Base-by-base conservation (phyloP, 306 rosid species). In the Trifolium subterraneum region DNA sequence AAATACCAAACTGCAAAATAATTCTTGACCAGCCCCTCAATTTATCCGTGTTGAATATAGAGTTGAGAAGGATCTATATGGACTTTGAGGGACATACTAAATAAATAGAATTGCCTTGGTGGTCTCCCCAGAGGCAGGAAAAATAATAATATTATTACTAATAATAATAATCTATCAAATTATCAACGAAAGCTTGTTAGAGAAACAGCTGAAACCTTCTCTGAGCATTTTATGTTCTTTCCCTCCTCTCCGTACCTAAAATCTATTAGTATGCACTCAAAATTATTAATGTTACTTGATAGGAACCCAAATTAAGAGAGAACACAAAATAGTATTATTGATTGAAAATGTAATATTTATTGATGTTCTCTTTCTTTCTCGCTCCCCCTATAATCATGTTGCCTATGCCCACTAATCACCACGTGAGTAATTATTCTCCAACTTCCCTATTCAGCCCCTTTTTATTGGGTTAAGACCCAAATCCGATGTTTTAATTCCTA, bases 41-140 rank as follows among this genome's bases (percentile, higher is more conserved):
- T 55, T 22, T 60, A 25, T 68, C 70, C n/a, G 18, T 62, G 50
- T 45, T 41, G 71, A 36, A 13, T 27, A 27, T 4, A 27, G 74
- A 80, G 6, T 35, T 38, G 23, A 74, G 62, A 79, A 60, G 74
- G 71, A 70, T 36, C 33, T 33, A 64, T 70, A 64, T 14, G 42
- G 16, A 38, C 71, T 54, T 61, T n/a, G 58, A 35, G 45, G 35
- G 50, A 15, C 15, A 50, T 10, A 50, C 58, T 15, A 23, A 51
- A 75, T 39, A 75, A 74, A 64, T n/a, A 27, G 66, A 55, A 41
- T 42, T 29, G 44, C 58, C 64, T 54, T 67, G 27, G 20, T 22
- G 10, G 45, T 62, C 22, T 61, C 11, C 61, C 63, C 63, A 54
- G 64, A 51, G 20, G 62, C 9, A 61, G 38, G 19, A 48, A 50